Evolutionary conservation across 179 eudicot species (phyloP).

Genomic region (Patellifolia procumbens): DNA sequence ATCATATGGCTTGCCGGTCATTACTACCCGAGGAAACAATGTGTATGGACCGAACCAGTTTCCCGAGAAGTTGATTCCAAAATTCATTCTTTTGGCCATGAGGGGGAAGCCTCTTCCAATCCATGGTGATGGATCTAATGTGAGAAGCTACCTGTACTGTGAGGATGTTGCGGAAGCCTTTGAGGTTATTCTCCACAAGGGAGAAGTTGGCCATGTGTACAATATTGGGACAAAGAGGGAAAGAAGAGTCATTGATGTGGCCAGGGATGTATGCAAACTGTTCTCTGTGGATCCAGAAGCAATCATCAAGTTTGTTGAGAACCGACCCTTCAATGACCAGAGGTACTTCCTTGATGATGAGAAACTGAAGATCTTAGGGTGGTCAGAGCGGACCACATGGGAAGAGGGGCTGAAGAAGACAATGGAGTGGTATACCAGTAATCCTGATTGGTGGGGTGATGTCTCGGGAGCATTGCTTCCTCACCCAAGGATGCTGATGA

Average conservation of each 20-base stretch:
- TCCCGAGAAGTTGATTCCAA: slow-evolving; percentile 63
- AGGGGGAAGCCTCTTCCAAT: slow-evolving; percentile 56
- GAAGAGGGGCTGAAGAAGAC: slow-evolving; percentile 65
- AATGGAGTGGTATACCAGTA: slow-evolving; percentile 60
- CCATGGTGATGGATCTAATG: slow-evolving; percentile 64
- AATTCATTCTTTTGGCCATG: slow-evolving; percentile 58
- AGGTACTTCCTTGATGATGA: slow-evolving; percentile 68
- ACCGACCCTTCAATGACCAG: slow-evolving; percentile 72
- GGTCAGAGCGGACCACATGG: slow-evolving; percentile 57
- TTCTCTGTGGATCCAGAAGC: slow-evolving; percentile 41
- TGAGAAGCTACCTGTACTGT: slow-evolving; percentile 57
- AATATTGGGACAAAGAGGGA: slow-evolving; percentile 58
- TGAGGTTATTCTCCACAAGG: slow-evolving; percentile 52
- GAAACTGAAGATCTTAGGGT: slow-evolving; percentile 57
- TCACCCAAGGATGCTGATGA: slow-evolving; percentile 91
- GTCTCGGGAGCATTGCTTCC: slow-evolving; percentile 91
- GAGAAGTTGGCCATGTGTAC: slow-evolving; percentile 59
- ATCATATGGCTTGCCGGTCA: slow-evolving; percentile 62
- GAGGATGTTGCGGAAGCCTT: slow-evolving; percentile 74
- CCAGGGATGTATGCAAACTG: slow-evolving; percentile 52
- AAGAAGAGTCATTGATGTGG: slow-evolving; percentile 62
- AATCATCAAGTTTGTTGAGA: slow-evolving; percentile 60
- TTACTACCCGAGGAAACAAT: slow-evolving; percentile 58
- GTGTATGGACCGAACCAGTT: slow-evolving; percentile 67
- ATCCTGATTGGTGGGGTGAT: slow-evolving; percentile 95